These are phyloP conservation scores for Aspergillus sp. DNA, from an alignment of 2,329 filamentous ascomycete species.

Conservation along the genomic window DNA sequence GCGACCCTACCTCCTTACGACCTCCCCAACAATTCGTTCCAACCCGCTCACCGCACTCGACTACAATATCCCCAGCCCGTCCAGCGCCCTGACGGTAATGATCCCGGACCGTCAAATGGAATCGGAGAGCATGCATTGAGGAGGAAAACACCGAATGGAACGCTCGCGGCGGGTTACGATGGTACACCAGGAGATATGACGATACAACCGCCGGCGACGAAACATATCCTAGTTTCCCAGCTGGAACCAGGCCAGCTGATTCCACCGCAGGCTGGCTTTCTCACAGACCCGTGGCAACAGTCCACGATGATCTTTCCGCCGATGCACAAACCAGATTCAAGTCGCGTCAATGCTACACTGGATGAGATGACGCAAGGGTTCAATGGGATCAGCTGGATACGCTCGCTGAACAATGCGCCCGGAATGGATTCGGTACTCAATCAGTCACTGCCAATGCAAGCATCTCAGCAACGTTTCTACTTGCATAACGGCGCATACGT, in stretches of 20 bases:
- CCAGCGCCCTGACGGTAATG: constrained; percentile 40
- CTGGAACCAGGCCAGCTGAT: constrained; percentile 47
- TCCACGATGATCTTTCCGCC: constrained; percentile 42
- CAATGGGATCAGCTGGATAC: constrained; percentile 47
- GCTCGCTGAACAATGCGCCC: constrained; percentile 50
- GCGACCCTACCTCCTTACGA: constrained; percentile 32
- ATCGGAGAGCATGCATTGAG: constrained; percentile 74
- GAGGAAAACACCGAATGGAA: constrained; percentile 93
- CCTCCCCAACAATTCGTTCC: constrained; percentile 30
- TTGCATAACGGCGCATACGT: constrained; percentile 55
- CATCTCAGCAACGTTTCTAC: constrained; percentile 45
- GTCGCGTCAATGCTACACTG: constrained; percentile 29
- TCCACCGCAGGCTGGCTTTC: constrained; percentile 36
- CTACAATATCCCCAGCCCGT: constrained; percentile 46
- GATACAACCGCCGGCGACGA: constrained; percentile 74
- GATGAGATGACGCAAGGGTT: constrained; percentile 38
- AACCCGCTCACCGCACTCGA: constrained; percentile 37
- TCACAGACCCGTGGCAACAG: constrained; percentile 39
- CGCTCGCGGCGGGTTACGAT: constrained; percentile 88
- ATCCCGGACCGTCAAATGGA: constrained; percentile 30
- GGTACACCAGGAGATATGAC: constrained; percentile 75
- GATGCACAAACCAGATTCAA: constrained; percentile 43
- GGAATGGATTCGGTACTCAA: constrained; percentile 66
- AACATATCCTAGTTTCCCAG: constrained; percentile 78
- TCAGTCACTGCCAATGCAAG: constrained; percentile 55